Base-by-base conservation (phyloP, 1,284 basidiomycete species). In the Neonothopanus nambi region DNA sequence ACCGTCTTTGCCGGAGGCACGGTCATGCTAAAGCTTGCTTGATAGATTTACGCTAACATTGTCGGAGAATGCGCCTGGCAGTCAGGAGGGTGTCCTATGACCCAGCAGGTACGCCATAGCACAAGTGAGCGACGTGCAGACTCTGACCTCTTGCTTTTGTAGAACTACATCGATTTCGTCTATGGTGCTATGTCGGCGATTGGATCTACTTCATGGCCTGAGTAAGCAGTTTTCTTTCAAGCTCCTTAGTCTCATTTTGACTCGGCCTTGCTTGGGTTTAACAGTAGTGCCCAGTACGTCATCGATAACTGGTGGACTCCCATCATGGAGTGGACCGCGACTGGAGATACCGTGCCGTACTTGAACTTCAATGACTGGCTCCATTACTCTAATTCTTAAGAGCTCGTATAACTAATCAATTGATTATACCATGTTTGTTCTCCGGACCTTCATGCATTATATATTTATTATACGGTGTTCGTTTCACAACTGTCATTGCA, bases 291-390 rank as follows among this genome's bases (percentile, higher is more conserved):
- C 36, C 38, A 59, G 52, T 33, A 58, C 15, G 56, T 61, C 20
- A 48, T 56, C 23, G 23, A 35, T 9, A 35, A 50, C n/a, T 58
- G 48, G 45, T 58, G 59, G 57, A 28, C 43, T 3, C 53, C 52
- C 15, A 57, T 63, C 42, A 30, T 55, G n/a, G 36, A 44, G 11
- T 63, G 62, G 62, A 55, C 62, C 30, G 54, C 51, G 13, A 57
- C 60, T 18, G 60, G 56, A 12, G 59, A 60, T 11, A 57, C 40
- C 20, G 48, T 61, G 18, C 62, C 62, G 2, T 63, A 63, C 54
- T 21, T 38, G 21, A 63, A 62, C 58, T 63, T 63, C 54, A 57
- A 63, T 47, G 62, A 61, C 40, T 63, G 57, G 53, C 45, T 63
- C 4, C 60, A 61, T 43, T 63, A 52, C 44, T 61, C 61, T 28